Conservation (phyloP, 1,139 yeast genomes). For the Taphrina wiesneri region DNA sequence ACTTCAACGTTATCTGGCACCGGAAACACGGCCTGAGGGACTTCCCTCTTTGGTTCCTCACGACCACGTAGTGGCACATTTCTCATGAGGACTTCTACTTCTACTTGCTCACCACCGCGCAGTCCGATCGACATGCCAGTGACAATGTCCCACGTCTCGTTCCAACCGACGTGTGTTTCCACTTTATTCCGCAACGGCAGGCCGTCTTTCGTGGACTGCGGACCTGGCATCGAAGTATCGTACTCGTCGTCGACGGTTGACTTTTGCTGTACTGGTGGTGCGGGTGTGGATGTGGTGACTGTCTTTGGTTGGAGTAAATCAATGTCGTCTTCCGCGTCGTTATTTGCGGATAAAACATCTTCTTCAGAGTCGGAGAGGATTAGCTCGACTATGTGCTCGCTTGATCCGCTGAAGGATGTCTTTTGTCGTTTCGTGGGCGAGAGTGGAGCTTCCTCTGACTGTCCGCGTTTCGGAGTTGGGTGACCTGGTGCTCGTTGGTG, state of each 20-base stretch:
- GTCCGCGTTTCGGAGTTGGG: background rate
- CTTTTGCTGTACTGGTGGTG: background rate
- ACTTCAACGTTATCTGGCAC: background rate
- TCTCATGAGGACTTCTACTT: background rate
- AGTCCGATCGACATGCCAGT: background rate
- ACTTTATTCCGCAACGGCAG: background rate
- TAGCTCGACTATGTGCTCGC: too few relatives aligned
- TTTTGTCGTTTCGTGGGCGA: background rate
- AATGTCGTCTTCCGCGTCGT: background rate
- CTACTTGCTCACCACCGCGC: background rate
- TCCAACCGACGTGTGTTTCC: conserved; percentile 1
- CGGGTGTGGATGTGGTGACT: background rate
- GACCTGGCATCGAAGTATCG: conserved; percentile 2
- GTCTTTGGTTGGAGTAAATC: background rate
- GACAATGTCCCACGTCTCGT: conserved; percentile 18
- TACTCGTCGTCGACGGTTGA: background rate
- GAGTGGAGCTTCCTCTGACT: background rate
- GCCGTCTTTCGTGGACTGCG: background rate
- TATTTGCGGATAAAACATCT: background rate
- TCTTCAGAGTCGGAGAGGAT: background rate
- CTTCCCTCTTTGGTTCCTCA: background rate
- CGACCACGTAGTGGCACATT: background rate
- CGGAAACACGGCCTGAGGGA: background rate
- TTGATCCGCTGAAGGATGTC: background rate
- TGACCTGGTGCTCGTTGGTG: background rate